These are phyloP conservation scores for Eucalyptus curtisii DNA, from an alignment of 345 rosid genomes.

Conservation along the genomic window DNA sequence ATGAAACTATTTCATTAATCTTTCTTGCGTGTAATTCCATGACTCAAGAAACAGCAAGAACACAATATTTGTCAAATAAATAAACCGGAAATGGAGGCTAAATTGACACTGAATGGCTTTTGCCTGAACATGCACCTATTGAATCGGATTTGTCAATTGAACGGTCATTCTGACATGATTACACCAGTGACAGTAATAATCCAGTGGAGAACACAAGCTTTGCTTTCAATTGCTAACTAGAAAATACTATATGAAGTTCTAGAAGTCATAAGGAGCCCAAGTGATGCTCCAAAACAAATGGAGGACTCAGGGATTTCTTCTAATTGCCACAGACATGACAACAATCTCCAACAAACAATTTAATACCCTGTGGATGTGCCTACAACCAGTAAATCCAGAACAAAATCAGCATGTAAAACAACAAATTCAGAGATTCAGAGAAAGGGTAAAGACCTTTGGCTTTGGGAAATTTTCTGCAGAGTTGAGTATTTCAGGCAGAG, in stretches of 20 bases:
- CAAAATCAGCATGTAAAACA: neutral
- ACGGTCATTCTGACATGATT: neutral
- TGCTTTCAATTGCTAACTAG: neutral
- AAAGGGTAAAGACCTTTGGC: neutral
- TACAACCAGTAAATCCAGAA: neutral
- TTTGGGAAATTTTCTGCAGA: neutral
- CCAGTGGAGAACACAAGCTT: neutral
- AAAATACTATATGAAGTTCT: neutral
- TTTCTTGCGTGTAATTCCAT: neutral
- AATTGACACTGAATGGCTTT: neutral
- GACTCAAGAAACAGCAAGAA: neutral
- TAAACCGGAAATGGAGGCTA: neutral
- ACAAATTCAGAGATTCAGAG: neutral
- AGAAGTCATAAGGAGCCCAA: neutral
- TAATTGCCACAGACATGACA: neutral
- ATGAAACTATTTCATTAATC: neutral
- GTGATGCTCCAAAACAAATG: neutral
- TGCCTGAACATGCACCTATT: neutral
- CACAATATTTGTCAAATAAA: neutral
- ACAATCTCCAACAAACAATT: neutral
- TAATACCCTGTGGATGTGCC: neutral
- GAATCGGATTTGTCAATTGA: neutral
- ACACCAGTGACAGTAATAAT: neutral
- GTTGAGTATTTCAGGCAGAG: neutral
- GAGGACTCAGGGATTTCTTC: neutral